Percentiles rank a stretch among this genome's conserved stretches.
Evolutionary conservation across 208 protist genomes (phyloP).

Genomic region (Herpetomonas muscarum): DNA sequence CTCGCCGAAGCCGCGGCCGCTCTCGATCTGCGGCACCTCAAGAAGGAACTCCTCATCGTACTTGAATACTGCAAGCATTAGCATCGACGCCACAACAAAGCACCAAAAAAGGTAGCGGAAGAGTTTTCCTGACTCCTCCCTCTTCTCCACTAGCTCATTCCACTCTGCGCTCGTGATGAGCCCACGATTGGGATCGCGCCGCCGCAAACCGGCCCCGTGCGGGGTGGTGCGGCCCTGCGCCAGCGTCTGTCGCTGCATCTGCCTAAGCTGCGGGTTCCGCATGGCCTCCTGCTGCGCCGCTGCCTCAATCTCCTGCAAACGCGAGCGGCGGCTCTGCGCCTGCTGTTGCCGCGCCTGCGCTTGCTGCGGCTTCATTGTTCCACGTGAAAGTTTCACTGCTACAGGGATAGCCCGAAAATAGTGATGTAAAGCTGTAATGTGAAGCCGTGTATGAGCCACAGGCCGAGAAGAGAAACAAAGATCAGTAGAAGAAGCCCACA

Average conservation of each 20-base stretch:
- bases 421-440: too few species aligned
- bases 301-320: conserved; percentile 48
- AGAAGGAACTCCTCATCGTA: conserved; percentile 86
- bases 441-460: neutral
- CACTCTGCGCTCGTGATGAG: conserved; percentile 78
- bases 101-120: conserved; percentile 67
- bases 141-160: conserved; percentile 66
- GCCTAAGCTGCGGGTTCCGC: conserved; percentile 14
- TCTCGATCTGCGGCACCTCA: conserved; percentile 80
- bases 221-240: neutral
- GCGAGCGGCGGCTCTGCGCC: conserved; percentile 43
- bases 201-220: conserved; percentile 4
- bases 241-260: conserved; percentile 10
- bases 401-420: too few species aligned
- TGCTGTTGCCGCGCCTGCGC: conserved; percentile 78
- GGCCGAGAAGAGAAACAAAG: neutral
- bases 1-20: conserved; percentile 65
- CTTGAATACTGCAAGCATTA: conserved; percentile 55
- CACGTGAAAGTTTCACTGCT: too few species aligned
- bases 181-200: conserved; percentile 56
- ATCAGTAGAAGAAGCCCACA: neutral
- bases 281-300: conserved; percentile 38
- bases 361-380: conserved; percentile 58
- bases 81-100: conserved; percentile 41
- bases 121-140: conserved; percentile 66